phyloP scores from a whole-genome alignment of 2,329 filamentous ascomycete genomes.

The Dothidotthia symphoricarpi region DNA sequence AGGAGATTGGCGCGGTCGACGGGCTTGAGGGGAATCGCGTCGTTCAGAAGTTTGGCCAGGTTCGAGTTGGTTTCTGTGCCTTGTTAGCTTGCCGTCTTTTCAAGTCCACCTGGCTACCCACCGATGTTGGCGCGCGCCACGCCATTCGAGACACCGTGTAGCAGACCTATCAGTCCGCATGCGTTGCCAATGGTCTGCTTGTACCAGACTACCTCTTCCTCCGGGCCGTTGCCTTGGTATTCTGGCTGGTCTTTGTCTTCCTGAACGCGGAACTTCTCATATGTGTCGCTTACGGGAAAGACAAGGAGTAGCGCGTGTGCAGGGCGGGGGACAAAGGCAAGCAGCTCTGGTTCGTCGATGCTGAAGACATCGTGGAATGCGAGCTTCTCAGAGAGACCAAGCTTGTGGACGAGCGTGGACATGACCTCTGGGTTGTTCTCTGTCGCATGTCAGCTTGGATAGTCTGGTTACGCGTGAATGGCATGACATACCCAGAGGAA shows the following conservation, averaged over 20 bases:
- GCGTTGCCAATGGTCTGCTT: slow-evolving; percentile 94
- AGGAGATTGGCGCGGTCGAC: slow-evolving; percentile 67
- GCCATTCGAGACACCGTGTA: slow-evolving; percentile 84
- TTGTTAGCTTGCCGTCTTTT: slow-evolving; percentile 12
- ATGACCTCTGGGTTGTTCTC: slow-evolving; percentile 89
- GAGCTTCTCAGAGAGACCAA: slow-evolving; percentile 77
- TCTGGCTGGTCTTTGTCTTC: slow-evolving; percentile 66
- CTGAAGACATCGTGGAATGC: slow-evolving; percentile 89
- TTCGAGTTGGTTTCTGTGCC: slow-evolving; percentile 50
- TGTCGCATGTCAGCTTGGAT: slow-evolving; percentile 18
- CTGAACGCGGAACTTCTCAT: slow-evolving; percentile 70
- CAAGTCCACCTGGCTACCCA: slow-evolving; percentile 11
- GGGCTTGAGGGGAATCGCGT: slow-evolving; percentile 69
- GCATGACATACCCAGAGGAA: slow-evolving; percentile 37
- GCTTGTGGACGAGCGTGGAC: slow-evolving; percentile 76
- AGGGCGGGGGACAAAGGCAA: slow-evolving; percentile 84
- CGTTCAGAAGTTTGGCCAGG: slow-evolving; percentile 63
- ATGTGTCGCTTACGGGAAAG: slow-evolving; percentile 77
- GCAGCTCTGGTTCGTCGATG: slow-evolving; percentile 78
- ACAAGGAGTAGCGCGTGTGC: slow-evolving; percentile 87
- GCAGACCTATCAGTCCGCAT: slow-evolving; percentile 84
- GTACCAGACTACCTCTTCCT: slow-evolving; percentile 87
- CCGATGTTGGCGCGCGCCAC: slow-evolving; percentile 53
- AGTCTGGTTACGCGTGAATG: background rate
- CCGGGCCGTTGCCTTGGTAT: slow-evolving; percentile 66